A percentile compares a stretch with the other conserved stretches of the same genome.
phyloP scores from a whole-genome alignment of 345 rosid genomes.

The Salix exigua region DNA sequence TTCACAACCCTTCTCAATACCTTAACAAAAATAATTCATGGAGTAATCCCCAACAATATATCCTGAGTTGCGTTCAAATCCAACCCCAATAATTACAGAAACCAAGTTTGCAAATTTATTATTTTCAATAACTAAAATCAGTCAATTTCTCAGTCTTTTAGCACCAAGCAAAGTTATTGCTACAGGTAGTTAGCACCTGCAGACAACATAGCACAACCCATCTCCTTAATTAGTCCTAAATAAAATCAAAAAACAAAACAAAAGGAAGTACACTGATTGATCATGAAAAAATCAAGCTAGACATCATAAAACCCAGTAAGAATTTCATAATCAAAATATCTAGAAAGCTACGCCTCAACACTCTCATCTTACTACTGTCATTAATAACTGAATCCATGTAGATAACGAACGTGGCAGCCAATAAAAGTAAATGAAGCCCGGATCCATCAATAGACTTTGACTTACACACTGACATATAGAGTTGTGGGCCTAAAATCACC shows the following conservation, averaged over 20 bases:
- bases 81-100: not conserved
- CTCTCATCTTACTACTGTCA: not conserved
- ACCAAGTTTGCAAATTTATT: not conserved
- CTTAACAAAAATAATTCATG: constrained; percentile 4
- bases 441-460: not conserved
- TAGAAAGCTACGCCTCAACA: not conserved
- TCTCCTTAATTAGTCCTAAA: not conserved
- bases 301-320: not conserved
- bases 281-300: not conserved
- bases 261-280: not conserved
- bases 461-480: not conserved
- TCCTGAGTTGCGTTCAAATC: not conserved
- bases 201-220: not conserved
- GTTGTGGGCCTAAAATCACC: not conserved
- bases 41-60: not conserved
- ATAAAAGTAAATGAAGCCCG: not conserved
- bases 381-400: not conserved
- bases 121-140: not conserved
- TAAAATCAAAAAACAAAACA: not conserved
- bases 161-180: not conserved
- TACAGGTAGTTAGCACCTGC: constrained; percentile 8
- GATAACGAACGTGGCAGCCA: not conserved
- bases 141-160: not conserved
- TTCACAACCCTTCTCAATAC: constrained; percentile 15
- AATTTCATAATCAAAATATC: not conserved